Evolutionary conservation across 2,329 filamentous ascomycete species (phyloP).

Genomic region (Chrysoporthe deuterocubensis): DNA sequence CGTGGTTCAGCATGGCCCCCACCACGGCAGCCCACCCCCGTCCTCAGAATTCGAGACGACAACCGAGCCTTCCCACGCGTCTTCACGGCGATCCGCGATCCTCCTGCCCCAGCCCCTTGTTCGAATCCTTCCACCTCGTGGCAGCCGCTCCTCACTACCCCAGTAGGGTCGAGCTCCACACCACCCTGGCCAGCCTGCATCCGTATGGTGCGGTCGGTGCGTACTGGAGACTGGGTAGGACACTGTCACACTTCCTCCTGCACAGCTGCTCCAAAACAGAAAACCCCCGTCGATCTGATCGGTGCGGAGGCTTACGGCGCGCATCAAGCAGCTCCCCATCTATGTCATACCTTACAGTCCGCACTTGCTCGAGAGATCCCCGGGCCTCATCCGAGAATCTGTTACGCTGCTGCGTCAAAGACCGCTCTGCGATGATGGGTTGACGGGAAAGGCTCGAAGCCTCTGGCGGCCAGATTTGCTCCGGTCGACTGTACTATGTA

Average conservation of each 20-base stretch:
- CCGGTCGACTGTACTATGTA: neutral
- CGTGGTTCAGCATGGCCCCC: constrained; percentile 1
- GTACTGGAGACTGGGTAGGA: constrained; percentile 6
- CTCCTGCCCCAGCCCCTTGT: constrained; percentile 19
- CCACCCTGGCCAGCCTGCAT: constrained; percentile 24
- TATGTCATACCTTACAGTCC: neutral
- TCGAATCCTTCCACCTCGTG: constrained; percentile 28
- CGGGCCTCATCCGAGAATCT: neutral
- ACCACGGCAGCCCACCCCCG: constrained; percentile 19
- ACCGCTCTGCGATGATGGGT: neutral
- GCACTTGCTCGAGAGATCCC: neutral
- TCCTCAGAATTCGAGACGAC: constrained; percentile 17
- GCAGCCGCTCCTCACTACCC: constrained; percentile 17
- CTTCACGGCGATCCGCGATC: constrained; percentile 17
- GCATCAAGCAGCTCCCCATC: neutral
- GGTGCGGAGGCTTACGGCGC: constrained; percentile 13
- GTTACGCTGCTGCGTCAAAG: neutral
- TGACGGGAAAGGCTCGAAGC: constrained; percentile 1
- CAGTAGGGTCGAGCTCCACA: constrained; percentile 16
- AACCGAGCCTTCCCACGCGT: constrained; percentile 23
- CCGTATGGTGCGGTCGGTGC: constrained; percentile 24
- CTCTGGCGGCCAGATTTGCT: neutral
- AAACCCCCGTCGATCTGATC: constrained; percentile 21
- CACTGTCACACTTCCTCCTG: constrained; percentile 22
- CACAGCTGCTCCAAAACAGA: constrained; percentile 19